Conservation (phyloP, 2,329 filamentous ascomycete genomes). For the Keithomyces neogunnii region DNA sequence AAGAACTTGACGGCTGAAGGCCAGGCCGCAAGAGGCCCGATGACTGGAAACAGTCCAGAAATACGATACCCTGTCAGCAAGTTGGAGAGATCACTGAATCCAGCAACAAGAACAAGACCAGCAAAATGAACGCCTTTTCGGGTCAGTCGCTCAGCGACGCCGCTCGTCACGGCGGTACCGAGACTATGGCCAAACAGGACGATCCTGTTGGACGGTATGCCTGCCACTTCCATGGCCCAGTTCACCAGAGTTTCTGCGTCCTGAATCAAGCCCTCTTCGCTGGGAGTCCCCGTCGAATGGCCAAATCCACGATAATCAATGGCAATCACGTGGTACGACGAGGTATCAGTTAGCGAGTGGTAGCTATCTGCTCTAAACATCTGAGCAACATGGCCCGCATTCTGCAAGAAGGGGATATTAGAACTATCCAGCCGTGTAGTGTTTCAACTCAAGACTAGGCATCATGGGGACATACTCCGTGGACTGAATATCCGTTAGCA, state of each 20-base stretch:
- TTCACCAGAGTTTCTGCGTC: conserved; percentile 69
- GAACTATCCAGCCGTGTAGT: conserved; percentile 19
- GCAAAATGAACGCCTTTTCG: conserved; percentile 59
- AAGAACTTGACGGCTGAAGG: conserved; percentile 56
- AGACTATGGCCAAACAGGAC: conserved; percentile 80
- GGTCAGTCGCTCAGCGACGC: conserved; percentile 63
- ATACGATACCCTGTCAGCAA: conserved; percentile 73
- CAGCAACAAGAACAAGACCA: conserved; percentile 69
- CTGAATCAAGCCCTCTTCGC: conserved; percentile 70
- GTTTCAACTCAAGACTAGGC: not conserved
- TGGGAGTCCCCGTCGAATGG: conserved; percentile 68
- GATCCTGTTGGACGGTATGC: conserved; percentile 62
- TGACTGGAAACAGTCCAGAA: conserved; percentile 66
- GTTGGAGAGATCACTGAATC: conserved; percentile 66
- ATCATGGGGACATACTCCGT: conserved; percentile 43
- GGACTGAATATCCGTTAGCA: conserved; percentile 33
- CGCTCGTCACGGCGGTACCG: conserved; percentile 75
- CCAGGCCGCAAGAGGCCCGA: conserved; percentile 65
- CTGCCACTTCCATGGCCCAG: conserved; percentile 57
- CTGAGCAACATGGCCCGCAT: conserved; percentile 80
- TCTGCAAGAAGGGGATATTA: conserved; percentile 37
- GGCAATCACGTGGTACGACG: conserved; percentile 71
- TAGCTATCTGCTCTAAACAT: conserved; percentile 69
- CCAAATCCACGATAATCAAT: conserved; percentile 91
- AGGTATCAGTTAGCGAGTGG: conserved; percentile 65